phyloP scores from a whole-genome alignment of 306 rosid genomes.

The Parietaria judaica region DNA sequence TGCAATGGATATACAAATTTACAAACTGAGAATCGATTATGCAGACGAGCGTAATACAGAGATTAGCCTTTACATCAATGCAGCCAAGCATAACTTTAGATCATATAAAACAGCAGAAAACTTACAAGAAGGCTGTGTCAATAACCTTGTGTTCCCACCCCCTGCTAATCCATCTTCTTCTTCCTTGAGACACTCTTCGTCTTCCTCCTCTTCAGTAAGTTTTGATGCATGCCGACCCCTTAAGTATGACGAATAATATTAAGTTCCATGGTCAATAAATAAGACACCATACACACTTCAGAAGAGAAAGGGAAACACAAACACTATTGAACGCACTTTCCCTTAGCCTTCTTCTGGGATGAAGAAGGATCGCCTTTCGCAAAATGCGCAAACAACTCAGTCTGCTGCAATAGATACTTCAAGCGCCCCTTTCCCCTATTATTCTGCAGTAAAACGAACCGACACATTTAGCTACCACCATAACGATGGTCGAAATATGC shows the following conservation, averaged over 20 bases:
- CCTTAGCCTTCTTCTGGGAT: conserved; percentile 67
- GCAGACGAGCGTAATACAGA: too few relatives aligned
- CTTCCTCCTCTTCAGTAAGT: conserved; percentile 96
- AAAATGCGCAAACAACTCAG: conserved; percentile 97
- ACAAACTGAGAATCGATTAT: too few relatives aligned
- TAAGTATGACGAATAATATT: conserved; percentile 10
- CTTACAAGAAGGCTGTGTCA: conserved; percentile 90
- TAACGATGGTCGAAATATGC: not conserved
- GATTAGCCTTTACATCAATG: too few relatives aligned
- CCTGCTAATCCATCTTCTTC: conserved; percentile 83
- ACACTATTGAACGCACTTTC: conserved; percentile 42
- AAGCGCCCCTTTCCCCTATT: conserved; percentile 79
- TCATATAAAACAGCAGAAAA: not conserved
- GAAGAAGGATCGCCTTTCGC: conserved; percentile 74
- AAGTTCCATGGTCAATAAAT: conserved; percentile 4
- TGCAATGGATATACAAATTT: too few relatives aligned
- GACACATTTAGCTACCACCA: not conserved
- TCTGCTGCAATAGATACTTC: conserved; percentile 91
- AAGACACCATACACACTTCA: not conserved
- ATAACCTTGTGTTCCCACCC: conserved; percentile 61
- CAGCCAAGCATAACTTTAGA: too few relatives aligned
- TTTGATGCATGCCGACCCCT: conserved; percentile 99
- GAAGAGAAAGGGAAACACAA: not conserved
- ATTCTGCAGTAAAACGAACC: conserved; percentile 40
- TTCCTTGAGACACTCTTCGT: conserved; percentile 92